Base-by-base conservation (phyloP, 208 protist genomes). In the Crithidia sp. region DNA sequence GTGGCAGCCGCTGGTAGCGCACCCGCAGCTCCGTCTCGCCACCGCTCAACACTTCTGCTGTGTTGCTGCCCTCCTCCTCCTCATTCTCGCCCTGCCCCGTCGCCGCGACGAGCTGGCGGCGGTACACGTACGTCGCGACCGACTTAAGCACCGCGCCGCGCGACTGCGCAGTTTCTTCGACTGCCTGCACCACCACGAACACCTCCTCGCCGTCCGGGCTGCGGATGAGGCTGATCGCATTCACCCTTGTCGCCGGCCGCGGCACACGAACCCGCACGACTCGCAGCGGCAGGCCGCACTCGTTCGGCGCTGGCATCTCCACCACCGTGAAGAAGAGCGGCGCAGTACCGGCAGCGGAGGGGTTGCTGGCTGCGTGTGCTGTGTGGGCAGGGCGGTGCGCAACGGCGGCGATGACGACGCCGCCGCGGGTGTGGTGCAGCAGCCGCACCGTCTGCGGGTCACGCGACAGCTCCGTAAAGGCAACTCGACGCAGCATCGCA, bases 1-100 rank as follows among this genome's bases (percentile, higher is more conserved):
- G 83, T 4, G 87, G 87, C 41, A 92, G 59, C 2, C 73, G 81
- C 62, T 83, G 69, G 72, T 92, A 92, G 49, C 59, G 75, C 52
- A 86, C 83, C 10, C 53, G 43, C 37, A 50, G 0, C 50, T 7
- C 50, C 28, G 28, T 28, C 28, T 28, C 28, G 28, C 28, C 28
- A 28, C 28, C 28, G 28, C 50, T 12, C 50, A 7, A 17, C 8
- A 14, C 49, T 50, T 39, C 49, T 47, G 39, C 17, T 7, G 63
- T 17, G 14, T 62, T 40, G 43, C 36, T 13, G 49, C 62, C 56
- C 17, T 77, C 72, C 17, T 44, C 41, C 44, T 36, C 40, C 40
- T 58, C 57, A 0, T 55, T 14, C 17, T 61, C 70, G 45, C 41
- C 49, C 4, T 45, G 14, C 7, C 10, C 7, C 2, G 14, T 44